Evolutionary conservation across 2,329 filamentous ascomycete species (phyloP).

Genomic region (Diaporthe batatas): DNA sequence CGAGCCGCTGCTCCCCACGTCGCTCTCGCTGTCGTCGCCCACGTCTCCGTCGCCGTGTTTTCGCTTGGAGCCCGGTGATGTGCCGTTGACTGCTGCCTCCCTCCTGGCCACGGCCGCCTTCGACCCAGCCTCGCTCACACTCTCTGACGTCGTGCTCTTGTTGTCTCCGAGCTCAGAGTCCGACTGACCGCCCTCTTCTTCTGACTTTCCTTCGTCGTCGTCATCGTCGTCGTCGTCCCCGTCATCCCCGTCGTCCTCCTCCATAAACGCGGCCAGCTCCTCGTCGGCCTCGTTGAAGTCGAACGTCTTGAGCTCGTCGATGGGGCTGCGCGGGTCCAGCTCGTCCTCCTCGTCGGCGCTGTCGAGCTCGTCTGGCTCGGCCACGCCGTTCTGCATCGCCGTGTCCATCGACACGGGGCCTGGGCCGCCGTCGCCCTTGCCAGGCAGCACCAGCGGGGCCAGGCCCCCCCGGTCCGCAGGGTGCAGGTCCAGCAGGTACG

Average conservation of each 20-base stretch:
- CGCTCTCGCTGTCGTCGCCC: conserved; percentile 38
- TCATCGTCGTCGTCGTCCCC: conserved; percentile 49
- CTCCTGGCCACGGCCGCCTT: conserved; percentile 43
- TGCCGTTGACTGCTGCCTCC: conserved; percentile 37
- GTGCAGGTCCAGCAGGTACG: conserved; percentile 83
- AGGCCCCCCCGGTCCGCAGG: conserved; percentile 69
- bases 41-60: conserved; percentile 45
- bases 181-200: conserved; percentile 40
- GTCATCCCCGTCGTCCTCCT: conserved; percentile 50
- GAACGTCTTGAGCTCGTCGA: conserved; percentile 69
- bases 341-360: conserved; percentile 49
- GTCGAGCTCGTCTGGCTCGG: conserved; percentile 61
- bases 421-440: conserved; percentile 33
- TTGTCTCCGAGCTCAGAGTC: conserved; percentile 34
- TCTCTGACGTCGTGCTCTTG: conserved; percentile 31
- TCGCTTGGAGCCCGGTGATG: conserved; percentile 47
- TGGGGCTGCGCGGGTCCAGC: conserved; percentile 58
- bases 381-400: conserved; percentile 52
- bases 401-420: conserved; percentile 44
- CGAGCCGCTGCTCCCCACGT: conserved; percentile 49
- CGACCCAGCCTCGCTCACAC: conserved; percentile 39
- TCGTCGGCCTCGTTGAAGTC: conserved; percentile 76
- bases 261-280: conserved; percentile 82
- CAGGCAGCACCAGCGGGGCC: conserved; percentile 30
- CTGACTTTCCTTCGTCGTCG: conserved; percentile 43